Evolutionary conservation across 257 asterid species (phyloP).

Genomic region (Ocimum tenuiflorum): DNA sequence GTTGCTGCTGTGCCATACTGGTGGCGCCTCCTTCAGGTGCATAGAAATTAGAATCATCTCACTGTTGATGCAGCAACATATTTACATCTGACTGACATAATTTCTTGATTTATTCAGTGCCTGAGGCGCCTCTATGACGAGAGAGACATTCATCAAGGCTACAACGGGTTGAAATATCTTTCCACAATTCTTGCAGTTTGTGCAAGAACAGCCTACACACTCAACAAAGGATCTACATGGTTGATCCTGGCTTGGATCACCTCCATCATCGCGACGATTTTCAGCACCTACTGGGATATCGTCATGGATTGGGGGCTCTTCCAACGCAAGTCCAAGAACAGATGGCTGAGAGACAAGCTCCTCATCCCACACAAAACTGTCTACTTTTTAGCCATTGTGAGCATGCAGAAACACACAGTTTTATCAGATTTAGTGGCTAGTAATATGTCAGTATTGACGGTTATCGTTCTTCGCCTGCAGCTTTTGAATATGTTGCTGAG

Average conservation of each 20-base stretch:
- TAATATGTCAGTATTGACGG: neutral
- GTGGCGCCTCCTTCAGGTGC: slow-evolving; percentile 52
- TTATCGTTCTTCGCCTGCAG: slow-evolving; percentile 18
- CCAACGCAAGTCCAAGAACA: slow-evolving; percentile 38
- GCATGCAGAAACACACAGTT: neutral
- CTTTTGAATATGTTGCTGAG: slow-evolving; percentile 45
- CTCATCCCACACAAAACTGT: slow-evolving; percentile 42
- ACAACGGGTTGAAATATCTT: slow-evolving; percentile 45
- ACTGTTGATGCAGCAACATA: neutral
- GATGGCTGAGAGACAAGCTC: slow-evolving; percentile 58
- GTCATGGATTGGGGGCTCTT: slow-evolving; percentile 62
- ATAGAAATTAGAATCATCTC: neutral
- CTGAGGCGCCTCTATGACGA: slow-evolving; percentile 45
- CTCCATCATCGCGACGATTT: slow-evolving; percentile 35
- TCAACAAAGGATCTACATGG: slow-evolving; percentile 29
- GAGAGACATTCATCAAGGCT: slow-evolving; percentile 44
- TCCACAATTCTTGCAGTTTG: slow-evolving; percentile 42
- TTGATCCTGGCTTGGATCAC: slow-evolving; percentile 29
- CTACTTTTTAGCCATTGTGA: slow-evolving; percentile 56
- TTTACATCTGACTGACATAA: neutral
- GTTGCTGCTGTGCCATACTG: slow-evolving; percentile 41
- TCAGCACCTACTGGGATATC: slow-evolving; percentile 50
- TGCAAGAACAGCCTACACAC: slow-evolving; percentile 39
- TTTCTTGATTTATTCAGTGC: slow-evolving; percentile 30
- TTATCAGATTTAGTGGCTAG: neutral